Evolutionary conservation across 768 basidiomycete genomes (phyloP).

Genomic region (Lentinula edodes): DNA sequence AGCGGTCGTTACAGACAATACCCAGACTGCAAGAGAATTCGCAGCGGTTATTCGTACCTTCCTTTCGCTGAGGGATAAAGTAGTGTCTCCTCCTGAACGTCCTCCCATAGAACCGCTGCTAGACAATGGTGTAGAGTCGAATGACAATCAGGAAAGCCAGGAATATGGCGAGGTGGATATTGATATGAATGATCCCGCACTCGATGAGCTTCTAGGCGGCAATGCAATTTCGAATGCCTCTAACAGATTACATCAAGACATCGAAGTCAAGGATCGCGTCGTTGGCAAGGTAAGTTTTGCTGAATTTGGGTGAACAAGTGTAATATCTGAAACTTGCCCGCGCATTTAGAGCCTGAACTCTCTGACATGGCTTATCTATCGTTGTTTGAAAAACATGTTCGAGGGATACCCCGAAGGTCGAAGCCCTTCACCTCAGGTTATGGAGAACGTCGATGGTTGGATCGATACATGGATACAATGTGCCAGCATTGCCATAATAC

Average conservation of each 20-base stretch:
- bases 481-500: constrained; percentile 50
- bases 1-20: constrained; percentile 29
- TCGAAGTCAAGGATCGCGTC: constrained; percentile 17
- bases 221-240: neutral
- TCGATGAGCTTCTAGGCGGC: constrained; percentile 42
- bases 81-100: constrained; percentile 40
- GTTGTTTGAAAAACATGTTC: constrained; percentile 32
- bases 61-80: constrained; percentile 47
- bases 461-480: constrained; percentile 75
- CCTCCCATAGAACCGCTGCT: constrained; percentile 15
- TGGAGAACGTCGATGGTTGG: constrained; percentile 44
- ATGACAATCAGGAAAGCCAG: constrained; percentile 64
- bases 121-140: constrained; percentile 17
- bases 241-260: constrained; percentile 18
- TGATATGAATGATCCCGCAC: constrained; percentile 55
- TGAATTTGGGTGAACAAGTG: neutral
- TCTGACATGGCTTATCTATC: constrained; percentile 34
- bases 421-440: constrained; percentile 10
- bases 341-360: neutral
- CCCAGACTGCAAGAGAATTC: constrained; percentile 47
- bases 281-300: constrained; percentile 19
- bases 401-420: constrained; percentile 11
- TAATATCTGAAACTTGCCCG: neutral
- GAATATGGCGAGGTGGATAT: constrained; percentile 61
- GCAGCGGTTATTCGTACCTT: constrained; percentile 55